These are phyloP conservation scores for Pythium aphanidermatum DNA, from an alignment of 352 stramenopile genomes.

Conservation along the genomic window DNA sequence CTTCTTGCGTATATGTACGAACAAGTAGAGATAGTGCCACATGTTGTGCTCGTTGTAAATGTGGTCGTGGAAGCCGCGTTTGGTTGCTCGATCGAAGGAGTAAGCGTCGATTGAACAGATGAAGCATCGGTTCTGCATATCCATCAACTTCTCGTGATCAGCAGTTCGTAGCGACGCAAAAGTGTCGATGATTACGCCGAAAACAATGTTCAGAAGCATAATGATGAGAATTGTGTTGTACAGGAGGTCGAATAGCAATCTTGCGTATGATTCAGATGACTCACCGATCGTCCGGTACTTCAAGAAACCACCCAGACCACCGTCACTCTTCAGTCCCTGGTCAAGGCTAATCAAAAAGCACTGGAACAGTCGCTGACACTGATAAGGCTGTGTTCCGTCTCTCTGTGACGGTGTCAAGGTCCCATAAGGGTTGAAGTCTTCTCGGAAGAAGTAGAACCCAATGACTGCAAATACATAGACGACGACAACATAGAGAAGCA, in stretches of 20 bases:
- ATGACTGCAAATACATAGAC: constrained; percentile 72
- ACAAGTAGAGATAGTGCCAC: constrained; percentile 77
- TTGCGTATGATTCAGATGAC: constrained; percentile 35
- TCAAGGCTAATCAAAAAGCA: constrained; percentile 70
- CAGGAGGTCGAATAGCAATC: constrained; percentile 51
- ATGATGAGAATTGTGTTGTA: constrained; percentile 73
- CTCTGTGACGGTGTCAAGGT: constrained; percentile 27
- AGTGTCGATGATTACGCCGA: constrained; percentile 78
- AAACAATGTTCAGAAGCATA: constrained; percentile 71
- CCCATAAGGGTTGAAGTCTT: constrained; percentile 39
- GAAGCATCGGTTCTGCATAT: constrained; percentile 70
- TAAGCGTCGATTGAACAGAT: constrained; percentile 80
- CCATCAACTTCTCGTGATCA: constrained; percentile 57
- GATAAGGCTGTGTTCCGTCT: constrained; percentile 33
- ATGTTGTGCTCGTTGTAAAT: constrained; percentile 77
- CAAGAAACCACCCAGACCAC: constrained; percentile 53
- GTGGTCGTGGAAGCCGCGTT: constrained; percentile 65
- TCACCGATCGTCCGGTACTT: constrained; percentile 27
- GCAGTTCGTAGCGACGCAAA: constrained; percentile 64
- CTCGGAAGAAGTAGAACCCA: constrained; percentile 67
- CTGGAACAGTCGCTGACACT: constrained; percentile 62
- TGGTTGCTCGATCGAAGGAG: constrained; percentile 63
- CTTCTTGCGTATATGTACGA: constrained; percentile 79
- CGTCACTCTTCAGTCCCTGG: constrained; percentile 63
- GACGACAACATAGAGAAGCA: constrained; percentile 62